Base-by-base conservation (phyloP, 2,329 filamentous ascomycete species). In the Scorias spongiosa region DNA sequence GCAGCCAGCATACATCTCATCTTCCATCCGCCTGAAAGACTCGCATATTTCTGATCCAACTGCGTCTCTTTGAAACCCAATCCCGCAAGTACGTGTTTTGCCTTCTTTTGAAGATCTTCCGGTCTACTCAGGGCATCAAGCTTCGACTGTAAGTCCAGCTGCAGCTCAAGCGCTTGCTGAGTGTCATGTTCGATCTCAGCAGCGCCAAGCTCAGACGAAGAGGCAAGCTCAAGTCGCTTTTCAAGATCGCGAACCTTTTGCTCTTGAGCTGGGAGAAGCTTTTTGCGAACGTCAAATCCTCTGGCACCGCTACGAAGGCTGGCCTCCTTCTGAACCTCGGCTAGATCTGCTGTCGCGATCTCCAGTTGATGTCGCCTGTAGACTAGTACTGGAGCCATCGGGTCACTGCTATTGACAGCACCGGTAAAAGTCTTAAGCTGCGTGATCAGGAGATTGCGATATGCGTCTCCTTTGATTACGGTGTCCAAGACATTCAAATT, bases 221-320 rank as follows among this genome's bases (percentile, higher is more conserved):
- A 28, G 12, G 14, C 29, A 40, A 10, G 18, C 66, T 37, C 71
- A 66, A 18, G 42, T 34, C 40, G 48, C 12, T 42, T 36, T 29
- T 43, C 41, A 5, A 50, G 48, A 10, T 69, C 57, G 51, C 74
- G 70, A 2, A 84, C 68, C 12, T 72, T 72, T 49, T 78, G 78
- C 55, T 93, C 85, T 26, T 79, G 74, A 3, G 73, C 72, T 41
- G 78, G 75, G 14, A 91, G 62, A 1, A 78, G 75, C 15, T 15
- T 36, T 54, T 91, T 89, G n/a, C 84, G 70, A 0, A 84, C 84
- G 47, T 81, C 74, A 57, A 82, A 66, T 0, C 86, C 86, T 37
- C 85, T 67, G 1, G 82, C 74, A 29, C 86, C 85, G 54, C 84
- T 89, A 42, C 84, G 70, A 36, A 86, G 64, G 37, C 76, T 70